Base-by-base conservation (phyloP, 1,139 yeast genomes). In the Saccharomyces hybrid region DNA sequence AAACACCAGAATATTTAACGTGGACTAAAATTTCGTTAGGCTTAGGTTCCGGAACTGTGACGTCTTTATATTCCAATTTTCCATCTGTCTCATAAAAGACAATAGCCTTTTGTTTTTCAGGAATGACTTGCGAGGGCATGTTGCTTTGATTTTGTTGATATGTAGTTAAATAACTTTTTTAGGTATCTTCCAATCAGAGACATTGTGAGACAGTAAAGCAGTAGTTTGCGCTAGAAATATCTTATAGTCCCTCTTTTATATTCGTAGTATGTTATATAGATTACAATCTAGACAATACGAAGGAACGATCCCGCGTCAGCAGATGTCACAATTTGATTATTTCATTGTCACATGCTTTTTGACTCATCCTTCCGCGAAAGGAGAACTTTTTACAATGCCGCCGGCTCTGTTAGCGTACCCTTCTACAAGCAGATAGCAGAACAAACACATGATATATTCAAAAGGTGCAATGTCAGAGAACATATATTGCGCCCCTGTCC, bases 1-100 rank as follows among this genome's bases (percentile, higher is more conserved):
- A 84, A 50, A 84, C 90, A 73, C 90, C 90, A 9, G 89, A 84
- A 74, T 83, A 84, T 71, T 82, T 82, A 66, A 84, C 81, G 65
- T 84, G 78, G 69, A 84, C 77, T 68, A 84, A 77, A 58, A 84
- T 71, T 71, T 84, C 89, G 66, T 78, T 83, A 54, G 88, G 72
- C 68, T 82, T 82, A 67, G 90, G 90, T 5, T 62, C 72, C 65
- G 90, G 90, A 50, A 84, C 88, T 52, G 85, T 80, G 57, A 83
- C 79, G 60, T 83, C 88, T 63, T 76, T 80, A 76, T 82, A 83
- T 57, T 73, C 68, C 61, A 84, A 76, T 56, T 81, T 81, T 62
- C 91, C 91, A 57, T 85, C 84, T 73, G 77, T 77, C 63, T 77
- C 79, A 65, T 84, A 87, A 70, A 86, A 86, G 63, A 86, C 74